Percentiles rank a stretch among this genome's conserved stretches.
These are phyloP conservation scores for Entonaema liquescens DNA, from an alignment of 495 filamentous ascomycete species.

Conservation along the genomic window DNA sequence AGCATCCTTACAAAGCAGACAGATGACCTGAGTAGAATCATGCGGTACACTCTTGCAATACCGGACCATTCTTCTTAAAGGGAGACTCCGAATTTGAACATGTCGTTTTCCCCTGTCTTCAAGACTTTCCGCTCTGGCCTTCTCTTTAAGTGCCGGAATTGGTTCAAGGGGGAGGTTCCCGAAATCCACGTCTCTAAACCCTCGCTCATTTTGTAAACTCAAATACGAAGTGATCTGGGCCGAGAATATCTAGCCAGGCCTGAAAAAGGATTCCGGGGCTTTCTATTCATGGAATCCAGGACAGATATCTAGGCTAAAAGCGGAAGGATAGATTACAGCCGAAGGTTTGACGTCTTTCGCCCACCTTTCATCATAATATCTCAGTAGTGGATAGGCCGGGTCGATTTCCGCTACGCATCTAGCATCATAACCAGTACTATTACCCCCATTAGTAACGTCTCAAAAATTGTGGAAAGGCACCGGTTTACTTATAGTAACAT, in stretches of 20 bases:
- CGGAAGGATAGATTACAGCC: background rate
- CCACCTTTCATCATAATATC: background rate
- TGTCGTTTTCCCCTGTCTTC: background rate
- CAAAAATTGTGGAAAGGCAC: background rate
- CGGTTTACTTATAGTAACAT: background rate
- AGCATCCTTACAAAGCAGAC: background rate
- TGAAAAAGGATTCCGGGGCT: background rate
- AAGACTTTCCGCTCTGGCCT: background rate
- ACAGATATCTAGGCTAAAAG: background rate
- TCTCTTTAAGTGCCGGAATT: background rate
- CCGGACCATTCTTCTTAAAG: background rate
- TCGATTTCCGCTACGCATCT: fast-evolving
- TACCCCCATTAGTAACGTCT: background rate
- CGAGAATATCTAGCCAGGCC: background rate
- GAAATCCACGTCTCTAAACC: background rate
- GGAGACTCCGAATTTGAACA: background rate
- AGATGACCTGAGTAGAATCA: background rate
- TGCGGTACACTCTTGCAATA: background rate
- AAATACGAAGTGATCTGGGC: background rate
- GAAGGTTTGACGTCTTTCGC: background rate
- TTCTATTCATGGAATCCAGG: background rate
- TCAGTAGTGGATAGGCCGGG: background rate
- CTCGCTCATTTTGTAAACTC: background rate
- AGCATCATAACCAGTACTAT: background rate
- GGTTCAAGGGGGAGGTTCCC: background rate